Conservation (phyloP, 2,329 filamentous ascomycete genomes). For the Diaporthe velutina region DNA sequence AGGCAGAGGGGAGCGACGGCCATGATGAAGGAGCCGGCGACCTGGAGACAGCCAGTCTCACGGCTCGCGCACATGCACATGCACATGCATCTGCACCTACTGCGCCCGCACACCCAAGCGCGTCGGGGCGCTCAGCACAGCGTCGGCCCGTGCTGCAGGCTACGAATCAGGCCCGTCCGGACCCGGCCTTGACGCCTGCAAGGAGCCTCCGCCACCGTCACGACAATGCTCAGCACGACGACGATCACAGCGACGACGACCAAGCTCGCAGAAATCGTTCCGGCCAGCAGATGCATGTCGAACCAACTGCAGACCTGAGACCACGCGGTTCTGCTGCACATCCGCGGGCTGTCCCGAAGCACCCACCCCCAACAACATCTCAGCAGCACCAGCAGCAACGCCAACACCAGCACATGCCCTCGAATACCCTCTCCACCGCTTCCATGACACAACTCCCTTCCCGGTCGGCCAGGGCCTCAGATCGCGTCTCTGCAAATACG, state of each 20-base stretch:
- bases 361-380: not conserved
- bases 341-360: constrained; percentile 27
- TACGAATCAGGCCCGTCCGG: constrained; percentile 36
- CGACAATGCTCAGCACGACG: not conserved
- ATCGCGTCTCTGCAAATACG: constrained; percentile 37
- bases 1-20: not conserved
- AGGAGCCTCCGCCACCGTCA: constrained; percentile 30
- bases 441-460: constrained; percentile 36
- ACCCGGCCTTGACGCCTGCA: constrained; percentile 29
- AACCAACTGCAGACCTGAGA: constrained; percentile 13
- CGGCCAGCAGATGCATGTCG: constrained; percentile 27
- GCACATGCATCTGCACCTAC: constrained; percentile 18
- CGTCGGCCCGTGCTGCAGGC: constrained; percentile 38
- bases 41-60: not conserved
- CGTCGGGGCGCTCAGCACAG: constrained; percentile 25
- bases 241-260: not conserved
- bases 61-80: constrained; percentile 13
- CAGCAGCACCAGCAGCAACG: constrained; percentile 2
- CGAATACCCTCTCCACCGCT: constrained; percentile 4
- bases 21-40: not conserved
- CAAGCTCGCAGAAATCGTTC: constrained; percentile 21
- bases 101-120: not conserved
- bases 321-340: constrained; percentile 31
- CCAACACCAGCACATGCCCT: not conserved
- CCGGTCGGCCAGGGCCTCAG: constrained; percentile 33